Evolutionary conservation across 1,139 yeast species (phyloP).

Genomic region (Taiozyma onychis): DNA sequence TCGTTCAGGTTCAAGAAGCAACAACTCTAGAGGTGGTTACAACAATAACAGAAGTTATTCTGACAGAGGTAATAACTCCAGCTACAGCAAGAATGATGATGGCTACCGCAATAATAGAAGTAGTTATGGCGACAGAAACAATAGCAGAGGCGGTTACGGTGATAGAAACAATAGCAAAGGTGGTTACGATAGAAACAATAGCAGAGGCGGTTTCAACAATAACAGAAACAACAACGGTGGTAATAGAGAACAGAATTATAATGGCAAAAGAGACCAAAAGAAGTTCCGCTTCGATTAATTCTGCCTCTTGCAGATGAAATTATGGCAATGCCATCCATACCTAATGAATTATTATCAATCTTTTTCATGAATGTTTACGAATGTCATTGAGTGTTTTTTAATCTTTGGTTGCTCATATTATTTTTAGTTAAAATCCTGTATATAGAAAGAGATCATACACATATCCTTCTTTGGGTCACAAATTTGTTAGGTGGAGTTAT

Average conservation of each 20-base stretch:
- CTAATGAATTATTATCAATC: not conserved
- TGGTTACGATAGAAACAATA: slow-evolving; percentile 1
- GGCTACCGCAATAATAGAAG: slow-evolving; percentile 4
- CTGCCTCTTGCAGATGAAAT: not conserved
- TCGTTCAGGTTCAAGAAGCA: slow-evolving; percentile 10
- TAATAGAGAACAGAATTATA: not conserved
- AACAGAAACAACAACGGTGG: slow-evolving; percentile 7
- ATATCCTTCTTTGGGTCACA: not conserved
- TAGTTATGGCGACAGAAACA: not conserved
- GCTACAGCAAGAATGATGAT: slow-evolving; percentile 3
- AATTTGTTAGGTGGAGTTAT: too few relatives aligned
- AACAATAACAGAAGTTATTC: slow-evolving; percentile 4
- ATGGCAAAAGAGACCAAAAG: not conserved
- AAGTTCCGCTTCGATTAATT: not conserved
- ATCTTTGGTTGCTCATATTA: not conserved
- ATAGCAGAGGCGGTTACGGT: slow-evolving; percentile 6
- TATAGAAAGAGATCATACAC: not conserved
- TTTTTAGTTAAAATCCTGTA: not conserved
- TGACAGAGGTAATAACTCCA: not conserved
- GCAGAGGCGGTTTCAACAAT: slow-evolving; percentile 1
- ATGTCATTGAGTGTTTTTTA: not conserved
- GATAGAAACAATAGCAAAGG: slow-evolving; percentile 7
- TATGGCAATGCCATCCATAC: not conserved
- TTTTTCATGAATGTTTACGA: not conserved
- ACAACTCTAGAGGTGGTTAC: slow-evolving; percentile 7